Conservation (phyloP, 2,329 filamentous ascomycete species). For the Trichoderma hamatum region DNA sequence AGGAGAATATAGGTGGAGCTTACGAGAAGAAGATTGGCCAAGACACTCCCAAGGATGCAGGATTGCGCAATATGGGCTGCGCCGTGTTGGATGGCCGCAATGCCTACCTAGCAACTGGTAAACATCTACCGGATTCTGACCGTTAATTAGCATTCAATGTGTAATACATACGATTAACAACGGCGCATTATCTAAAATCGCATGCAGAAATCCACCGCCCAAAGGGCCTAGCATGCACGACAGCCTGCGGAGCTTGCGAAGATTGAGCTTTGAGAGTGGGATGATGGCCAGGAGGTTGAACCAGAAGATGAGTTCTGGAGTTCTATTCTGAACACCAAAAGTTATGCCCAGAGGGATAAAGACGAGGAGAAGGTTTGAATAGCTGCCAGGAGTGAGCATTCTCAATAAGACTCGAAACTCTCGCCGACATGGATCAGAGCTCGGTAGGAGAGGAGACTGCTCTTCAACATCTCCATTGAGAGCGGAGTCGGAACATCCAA, state of each 20-base stretch:
- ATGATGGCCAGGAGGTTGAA: slow-evolving; percentile 22
- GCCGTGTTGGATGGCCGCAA: slow-evolving; percentile 18
- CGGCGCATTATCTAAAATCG: slow-evolving; percentile 19
- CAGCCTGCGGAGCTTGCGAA: slow-evolving; percentile 16
- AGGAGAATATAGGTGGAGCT: background rate
- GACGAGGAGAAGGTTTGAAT: slow-evolving; percentile 14
- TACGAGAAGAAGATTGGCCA: slow-evolving; percentile 26
- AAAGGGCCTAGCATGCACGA: slow-evolving; percentile 9
- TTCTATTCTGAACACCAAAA: slow-evolving; percentile 8
- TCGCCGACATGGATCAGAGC: background rate
- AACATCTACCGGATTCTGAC: background rate
- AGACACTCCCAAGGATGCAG: slow-evolving; percentile 13
- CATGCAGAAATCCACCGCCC: slow-evolving; percentile 6
- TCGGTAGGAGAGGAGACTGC: background rate
- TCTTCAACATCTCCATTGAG: background rate
- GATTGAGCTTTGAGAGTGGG: slow-evolving; percentile 21
- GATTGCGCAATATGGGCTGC: slow-evolving; percentile 18
- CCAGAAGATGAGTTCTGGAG: slow-evolving; percentile 19
- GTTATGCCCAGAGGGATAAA: slow-evolving; percentile 14
- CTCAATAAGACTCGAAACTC: background rate
- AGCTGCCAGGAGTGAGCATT: slow-evolving; percentile 16
- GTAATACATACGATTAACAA: slow-evolving; percentile 6
- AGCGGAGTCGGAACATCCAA: background rate
- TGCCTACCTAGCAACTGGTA: background rate
- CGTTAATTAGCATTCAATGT: background rate